Conservation (phyloP, 805 yeast genomes). For the Zygoascus biomembranicola region DNA sequence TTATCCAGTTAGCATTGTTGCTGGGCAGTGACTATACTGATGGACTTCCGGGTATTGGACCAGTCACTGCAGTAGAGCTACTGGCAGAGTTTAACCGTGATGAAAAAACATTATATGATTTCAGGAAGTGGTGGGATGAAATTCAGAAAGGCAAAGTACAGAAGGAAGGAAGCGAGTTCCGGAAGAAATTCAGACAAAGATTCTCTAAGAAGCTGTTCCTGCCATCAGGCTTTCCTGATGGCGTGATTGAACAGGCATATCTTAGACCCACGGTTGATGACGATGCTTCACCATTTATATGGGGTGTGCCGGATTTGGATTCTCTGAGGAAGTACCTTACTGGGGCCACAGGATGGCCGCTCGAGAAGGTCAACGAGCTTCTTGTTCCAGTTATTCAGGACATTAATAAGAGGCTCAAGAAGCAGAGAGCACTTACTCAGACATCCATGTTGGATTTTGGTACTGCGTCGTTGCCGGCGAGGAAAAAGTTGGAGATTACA, state of each 20-base stretch:
- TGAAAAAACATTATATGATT: constrained; percentile 34
- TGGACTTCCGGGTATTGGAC: constrained; percentile 90
- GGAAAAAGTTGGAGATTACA: constrained; percentile 16
- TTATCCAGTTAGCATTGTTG: constrained; percentile 75
- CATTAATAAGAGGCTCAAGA: constrained; percentile 39
- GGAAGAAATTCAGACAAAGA: constrained; percentile 44
- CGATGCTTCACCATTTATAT: constrained; percentile 66
- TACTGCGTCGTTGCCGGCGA: constrained; percentile 10
- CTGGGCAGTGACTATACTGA: constrained; percentile 94
- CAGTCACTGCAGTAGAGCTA: constrained; percentile 84
- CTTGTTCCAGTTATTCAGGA: constrained; percentile 78
- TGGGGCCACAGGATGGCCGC: constrained; percentile 72
- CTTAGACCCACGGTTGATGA: constrained; percentile 73
- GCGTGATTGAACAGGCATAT: constrained; percentile 65
- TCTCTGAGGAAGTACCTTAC: constrained; percentile 61
- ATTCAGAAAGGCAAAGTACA: constrained; percentile 26
- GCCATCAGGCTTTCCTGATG: constrained; percentile 62
- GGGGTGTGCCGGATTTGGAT: constrained; percentile 90
- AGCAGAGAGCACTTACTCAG: constrained; percentile 10
- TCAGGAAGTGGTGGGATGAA: constrained; percentile 50
- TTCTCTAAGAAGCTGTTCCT: constrained; percentile 48
- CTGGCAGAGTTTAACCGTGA: constrained; percentile 65
- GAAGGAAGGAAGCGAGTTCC: constrained; percentile 37
- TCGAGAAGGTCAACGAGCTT: constrained; percentile 68
- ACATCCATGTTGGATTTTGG: constrained; percentile 19